Evolutionary conservation across 208 protist genomes (phyloP).

Genomic region (Porcisia hertigi): DNA sequence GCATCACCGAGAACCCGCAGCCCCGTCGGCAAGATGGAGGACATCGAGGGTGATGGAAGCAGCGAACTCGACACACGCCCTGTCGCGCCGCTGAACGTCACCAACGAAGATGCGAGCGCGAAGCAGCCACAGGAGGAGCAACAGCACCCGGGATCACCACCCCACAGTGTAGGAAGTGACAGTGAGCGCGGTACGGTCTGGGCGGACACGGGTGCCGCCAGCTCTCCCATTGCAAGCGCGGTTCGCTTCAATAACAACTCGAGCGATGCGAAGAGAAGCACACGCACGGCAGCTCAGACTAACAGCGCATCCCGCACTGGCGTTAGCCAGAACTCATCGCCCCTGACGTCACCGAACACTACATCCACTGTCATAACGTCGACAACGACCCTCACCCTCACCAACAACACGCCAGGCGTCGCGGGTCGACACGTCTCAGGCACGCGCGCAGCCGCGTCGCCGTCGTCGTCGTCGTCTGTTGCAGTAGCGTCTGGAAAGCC

Average conservation of each 20-base stretch:
- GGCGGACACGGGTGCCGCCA: not conserved
- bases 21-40: not conserved
- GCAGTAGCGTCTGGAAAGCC: not conserved
- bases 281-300: not conserved
- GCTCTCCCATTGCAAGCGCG: not conserved
- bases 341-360: not conserved
- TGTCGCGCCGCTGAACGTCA: not conserved
- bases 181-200: not conserved
- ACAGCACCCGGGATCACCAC: constrained; percentile 2
- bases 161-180: not conserved
- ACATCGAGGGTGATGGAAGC: not conserved
- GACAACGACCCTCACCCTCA: not conserved
- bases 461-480: not conserved
- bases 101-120: not conserved
- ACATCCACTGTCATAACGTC: not conserved
- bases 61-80: not conserved
- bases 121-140: not conserved
- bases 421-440: not conserved
- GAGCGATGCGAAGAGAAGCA: not conserved
- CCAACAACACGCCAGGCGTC: constrained; percentile 6
- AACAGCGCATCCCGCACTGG: not conserved
- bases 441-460: not conserved
- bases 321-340: not conserved
- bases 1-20: not conserved
- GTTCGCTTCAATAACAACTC: not conserved